Conservation (phyloP, 2,329 filamentous ascomycete species). For the Colletotrichum costaricense region DNA sequence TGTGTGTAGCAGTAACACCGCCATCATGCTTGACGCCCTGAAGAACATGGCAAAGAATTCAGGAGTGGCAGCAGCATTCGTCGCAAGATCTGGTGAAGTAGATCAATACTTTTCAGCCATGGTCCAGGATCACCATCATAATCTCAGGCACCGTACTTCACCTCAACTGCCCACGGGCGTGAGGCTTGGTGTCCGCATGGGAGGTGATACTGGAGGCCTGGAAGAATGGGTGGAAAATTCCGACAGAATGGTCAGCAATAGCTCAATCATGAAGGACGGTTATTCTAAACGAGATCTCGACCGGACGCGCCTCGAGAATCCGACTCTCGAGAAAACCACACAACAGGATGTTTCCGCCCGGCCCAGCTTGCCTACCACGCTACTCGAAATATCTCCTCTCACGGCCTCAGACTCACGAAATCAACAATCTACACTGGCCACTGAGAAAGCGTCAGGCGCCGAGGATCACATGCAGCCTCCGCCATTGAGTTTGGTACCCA, state of each 20-base stretch:
- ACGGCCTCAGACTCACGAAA: background rate
- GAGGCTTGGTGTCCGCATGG: conserved; percentile 52
- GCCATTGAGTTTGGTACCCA: background rate
- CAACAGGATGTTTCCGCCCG: background rate
- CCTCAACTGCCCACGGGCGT: background rate
- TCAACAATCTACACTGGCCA: background rate
- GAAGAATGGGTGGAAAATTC: conserved; percentile 63
- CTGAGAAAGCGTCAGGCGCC: background rate
- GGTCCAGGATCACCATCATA: conserved; percentile 24
- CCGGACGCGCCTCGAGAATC: background rate
- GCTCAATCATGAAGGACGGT: conserved; percentile 48
- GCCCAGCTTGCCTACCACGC: background rate
- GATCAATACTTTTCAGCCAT: conserved; percentile 26
- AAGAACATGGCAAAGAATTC: conserved; percentile 14
- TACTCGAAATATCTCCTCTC: background rate
- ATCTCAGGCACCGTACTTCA: background rate
- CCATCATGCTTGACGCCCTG: conserved; percentile 18
- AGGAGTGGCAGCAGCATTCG: conserved; percentile 24
- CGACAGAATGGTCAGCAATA: conserved; percentile 55
- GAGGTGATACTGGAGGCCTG: conserved; percentile 60
- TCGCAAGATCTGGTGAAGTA: conserved; percentile 25
- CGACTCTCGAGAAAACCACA: background rate
- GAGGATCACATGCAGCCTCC: background rate
- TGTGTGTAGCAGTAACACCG: background rate
- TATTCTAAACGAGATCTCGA: conserved; percentile 35